Conservation (phyloP, 2,329 filamentous ascomycete species). For the Falciphora oryzae region DNA sequence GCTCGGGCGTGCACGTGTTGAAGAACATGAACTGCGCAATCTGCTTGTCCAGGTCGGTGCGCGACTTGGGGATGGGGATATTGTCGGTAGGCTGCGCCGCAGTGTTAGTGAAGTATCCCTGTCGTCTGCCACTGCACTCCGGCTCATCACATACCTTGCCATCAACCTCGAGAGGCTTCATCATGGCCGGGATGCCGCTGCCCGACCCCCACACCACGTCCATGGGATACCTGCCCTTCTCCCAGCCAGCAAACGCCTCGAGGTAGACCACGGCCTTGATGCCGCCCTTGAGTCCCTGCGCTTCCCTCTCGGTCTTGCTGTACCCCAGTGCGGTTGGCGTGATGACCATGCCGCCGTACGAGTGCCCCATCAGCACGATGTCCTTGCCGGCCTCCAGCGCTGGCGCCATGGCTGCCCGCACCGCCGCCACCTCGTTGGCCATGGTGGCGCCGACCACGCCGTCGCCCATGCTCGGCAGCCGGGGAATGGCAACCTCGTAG, state of each 20-base stretch:
- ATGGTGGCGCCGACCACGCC: no score
- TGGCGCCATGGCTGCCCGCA: slow-evolving; percentile 1
- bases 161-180: background rate
- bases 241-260: slow-evolving; percentile 17
- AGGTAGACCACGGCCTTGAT: slow-evolving; percentile 24
- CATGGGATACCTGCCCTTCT: no score
- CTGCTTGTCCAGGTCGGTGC: background rate
- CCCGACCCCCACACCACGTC: background rate
- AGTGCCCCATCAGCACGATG: slow-evolving; percentile 18
- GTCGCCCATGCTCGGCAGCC: background rate
- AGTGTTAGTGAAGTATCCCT: no score
- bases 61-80: background rate
- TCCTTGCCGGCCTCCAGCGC: slow-evolving; percentile 2
- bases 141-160: no score
- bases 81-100: background rate
- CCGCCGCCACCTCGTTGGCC: background rate
- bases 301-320: slow-evolving; percentile 20
- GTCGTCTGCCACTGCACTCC: no score
- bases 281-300: slow-evolving; percentile 21
- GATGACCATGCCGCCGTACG: slow-evolving; percentile 25
- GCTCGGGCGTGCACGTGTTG: background rate
- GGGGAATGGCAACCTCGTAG: background rate
- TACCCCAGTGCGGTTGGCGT: slow-evolving; percentile 21
- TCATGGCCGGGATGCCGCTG: background rate
- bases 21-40: background rate